phyloP scores from a whole-genome alignment of 306 rosid genomes.

The Pterocarpus macrocarpus region DNA sequence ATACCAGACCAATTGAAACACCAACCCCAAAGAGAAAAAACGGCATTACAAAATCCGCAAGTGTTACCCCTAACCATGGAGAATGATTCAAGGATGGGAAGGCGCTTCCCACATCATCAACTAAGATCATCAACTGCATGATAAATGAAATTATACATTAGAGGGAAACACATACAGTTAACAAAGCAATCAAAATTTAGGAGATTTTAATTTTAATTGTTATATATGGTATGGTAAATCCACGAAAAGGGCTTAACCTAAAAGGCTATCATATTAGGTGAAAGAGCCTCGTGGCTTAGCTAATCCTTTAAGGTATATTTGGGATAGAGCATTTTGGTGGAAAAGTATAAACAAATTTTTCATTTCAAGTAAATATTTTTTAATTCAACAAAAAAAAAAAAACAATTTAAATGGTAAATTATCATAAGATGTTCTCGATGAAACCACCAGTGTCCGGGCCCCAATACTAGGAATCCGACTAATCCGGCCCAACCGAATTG shows the following conservation, averaged over 20 bases:
- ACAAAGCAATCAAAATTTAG: background rate
- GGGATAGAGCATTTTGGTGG: background rate
- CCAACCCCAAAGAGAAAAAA: slow-evolving; percentile 83
- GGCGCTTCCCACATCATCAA: slow-evolving; percentile 77
- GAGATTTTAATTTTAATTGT: background rate
- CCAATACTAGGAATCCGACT: too few species aligned
- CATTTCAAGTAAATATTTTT: background rate
- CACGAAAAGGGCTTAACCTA: background rate
- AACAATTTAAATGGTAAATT: too few species aligned
- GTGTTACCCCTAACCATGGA: slow-evolving; percentile 85
- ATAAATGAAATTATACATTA: background rate
- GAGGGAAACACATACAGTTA: background rate
- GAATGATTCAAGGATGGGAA: slow-evolving; percentile 84
- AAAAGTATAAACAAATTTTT: too few species aligned
- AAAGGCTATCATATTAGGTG: background rate
- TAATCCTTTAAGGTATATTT: background rate
- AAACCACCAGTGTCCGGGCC: too few species aligned
- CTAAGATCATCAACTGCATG: slow-evolving; percentile 78
- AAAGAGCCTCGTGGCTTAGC: background rate
- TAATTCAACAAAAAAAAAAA: too few species aligned
- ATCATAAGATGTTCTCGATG: too few species aligned
- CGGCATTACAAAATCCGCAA: slow-evolving; percentile 87
- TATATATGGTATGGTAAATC: background rate
- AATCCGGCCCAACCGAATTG: too few species aligned
- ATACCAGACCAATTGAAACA: slow-evolving; percentile 71